Evolutionary conservation across 2,329 filamentous ascomycete species (phyloP).

Genomic region (Graphilbum ipis-grandicollis): DNA sequence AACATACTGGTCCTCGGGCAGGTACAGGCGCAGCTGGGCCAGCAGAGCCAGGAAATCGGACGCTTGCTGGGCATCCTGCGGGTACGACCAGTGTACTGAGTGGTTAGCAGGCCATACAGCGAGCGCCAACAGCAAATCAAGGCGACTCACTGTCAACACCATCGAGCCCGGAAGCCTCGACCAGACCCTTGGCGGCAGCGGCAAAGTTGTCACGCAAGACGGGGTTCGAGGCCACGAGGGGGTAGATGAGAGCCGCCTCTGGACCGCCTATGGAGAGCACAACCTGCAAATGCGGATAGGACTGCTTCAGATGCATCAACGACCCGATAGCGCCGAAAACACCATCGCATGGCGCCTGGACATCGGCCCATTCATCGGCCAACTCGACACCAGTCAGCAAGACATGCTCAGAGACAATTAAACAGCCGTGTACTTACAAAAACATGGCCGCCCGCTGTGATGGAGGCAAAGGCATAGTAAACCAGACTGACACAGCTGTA

Average conservation of each 20-base stretch:
- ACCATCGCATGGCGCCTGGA: conserved; percentile 54
- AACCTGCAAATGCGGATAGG: conserved; percentile 54
- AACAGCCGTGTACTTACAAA: conserved; percentile 45
- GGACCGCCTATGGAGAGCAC: conserved; percentile 62
- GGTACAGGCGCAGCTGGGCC: conserved; percentile 43
- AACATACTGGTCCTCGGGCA: conserved; percentile 52
- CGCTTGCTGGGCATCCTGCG: conserved; percentile 47
- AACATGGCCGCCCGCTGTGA: conserved; percentile 54
- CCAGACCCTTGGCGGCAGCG: conserved; percentile 44
- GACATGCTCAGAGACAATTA: too few species aligned
- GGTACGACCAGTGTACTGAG: conserved; percentile 68
- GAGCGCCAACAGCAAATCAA: too few species aligned
- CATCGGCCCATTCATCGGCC: conserved; percentile 65
- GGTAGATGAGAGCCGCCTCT: conserved; percentile 46
- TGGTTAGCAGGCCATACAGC: conserved; percentile 6
- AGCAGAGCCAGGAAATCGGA: conserved; percentile 54
- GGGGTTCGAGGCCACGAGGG: conserved; percentile 44
- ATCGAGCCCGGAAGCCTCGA: conserved; percentile 54
- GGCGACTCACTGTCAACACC: conserved; percentile 53
- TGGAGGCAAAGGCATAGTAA: conserved; percentile 68
- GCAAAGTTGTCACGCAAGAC: conserved; percentile 52
- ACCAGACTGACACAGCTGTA: conserved; percentile 64
- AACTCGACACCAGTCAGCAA: conserved; percentile 28
- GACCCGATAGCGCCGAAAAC: conserved; percentile 55
- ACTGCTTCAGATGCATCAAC: conserved; percentile 53